Evolutionary conservation across 352 stramenopile species (phyloP), one percentile per base, ranked within the genome.

Genomic region (Pythium monospermum): DNA sequence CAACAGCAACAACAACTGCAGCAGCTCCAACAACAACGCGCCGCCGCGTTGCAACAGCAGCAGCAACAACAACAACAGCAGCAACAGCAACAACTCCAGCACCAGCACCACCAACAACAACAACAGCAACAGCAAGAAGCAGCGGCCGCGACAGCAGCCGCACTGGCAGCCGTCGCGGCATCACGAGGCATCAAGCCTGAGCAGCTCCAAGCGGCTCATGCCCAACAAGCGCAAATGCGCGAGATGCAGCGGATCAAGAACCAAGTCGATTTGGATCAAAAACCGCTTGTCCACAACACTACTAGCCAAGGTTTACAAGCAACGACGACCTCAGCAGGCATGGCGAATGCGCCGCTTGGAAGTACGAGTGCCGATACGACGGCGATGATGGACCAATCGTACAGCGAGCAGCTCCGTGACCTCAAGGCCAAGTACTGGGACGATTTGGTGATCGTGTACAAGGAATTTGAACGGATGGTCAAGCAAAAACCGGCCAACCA

Each of bases 351-450:
- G 7, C 36, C 55, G 38, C 38, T 51, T 30, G 49, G 48, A 3
- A 33, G 49, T 2, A 62, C 43, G 31, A 36, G 61, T 8, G 58
- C 51, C 35, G 53, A 27, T 41, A 33, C 66, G 18, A 22, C 61
- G 3, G 46, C 40, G 0, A 67, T 6, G 6, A 39, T 53, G 30
- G 73, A 59, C n/a, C 56, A 68, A 47, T 75, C 75, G 15, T 92
- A 92, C 56, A 73, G 72, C 23, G 79, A 92, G 22, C 69, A 77
- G 18, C 64, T 89, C 16, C 83, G 81, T 46, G 73, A 88, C 50
- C 73, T 90, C 61, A 87, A 85, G 45, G 56, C 61, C 19, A 92
- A 92, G 53, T 91, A 92, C 41, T 92, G 79, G 79, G 75, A 92
- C 23, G 79, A 90, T 43, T 46, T 92, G 11, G 72, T 92, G 40